Evolutionary conservation across 2,329 filamentous ascomycete species (phyloP).

Genomic region (Akanthomyces dipterigenus): DNA sequence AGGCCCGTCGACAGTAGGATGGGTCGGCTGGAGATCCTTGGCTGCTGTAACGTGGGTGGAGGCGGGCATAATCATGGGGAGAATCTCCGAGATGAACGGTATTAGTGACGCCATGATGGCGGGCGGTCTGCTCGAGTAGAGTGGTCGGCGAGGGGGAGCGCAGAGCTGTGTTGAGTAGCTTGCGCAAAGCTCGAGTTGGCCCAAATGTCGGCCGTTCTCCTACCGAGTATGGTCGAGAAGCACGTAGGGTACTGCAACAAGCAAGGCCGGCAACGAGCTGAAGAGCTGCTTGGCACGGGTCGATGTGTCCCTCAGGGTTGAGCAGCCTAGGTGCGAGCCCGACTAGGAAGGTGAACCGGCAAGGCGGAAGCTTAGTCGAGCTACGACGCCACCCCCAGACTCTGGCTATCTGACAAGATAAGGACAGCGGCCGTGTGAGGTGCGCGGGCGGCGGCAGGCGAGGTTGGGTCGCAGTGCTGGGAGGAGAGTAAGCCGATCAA

Average conservation of each 20-base stretch:
- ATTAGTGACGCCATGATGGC: conserved; percentile 44
- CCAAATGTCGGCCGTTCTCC: not conserved
- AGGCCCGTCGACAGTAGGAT: conserved; percentile 26
- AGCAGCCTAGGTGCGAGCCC: conserved; percentile 6
- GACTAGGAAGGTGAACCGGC: conserved; percentile 8
- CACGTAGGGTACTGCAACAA: not conserved
- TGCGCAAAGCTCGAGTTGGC: not conserved
- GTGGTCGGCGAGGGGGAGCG: not conserved
- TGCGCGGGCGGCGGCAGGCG: not conserved
- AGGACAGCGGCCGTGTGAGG: not conserved
- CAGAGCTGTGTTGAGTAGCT: not conserved
- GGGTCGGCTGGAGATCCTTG: conserved; percentile 36
- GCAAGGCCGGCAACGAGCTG: not conserved
- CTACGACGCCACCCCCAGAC: conserved; percentile 10
- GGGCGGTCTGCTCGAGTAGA: not conserved
- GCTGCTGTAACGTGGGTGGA: conserved; percentile 50
- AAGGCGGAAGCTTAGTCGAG: conserved; percentile 3
- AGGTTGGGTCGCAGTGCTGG: not conserved
- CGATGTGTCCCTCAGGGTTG: not conserved
- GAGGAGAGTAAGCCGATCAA: not conserved
- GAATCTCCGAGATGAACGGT: conserved; percentile 49
- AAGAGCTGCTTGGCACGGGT: not conserved
- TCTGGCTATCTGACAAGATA: conserved; percentile 3
- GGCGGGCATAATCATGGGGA: conserved; percentile 53
- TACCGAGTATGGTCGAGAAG: not conserved